A percentile compares a stretch with the other conserved stretches of the same genome.
Evolutionary conservation across 768 basidiomycete species (phyloP).

Genomic region (Sarcodon sp.): DNA sequence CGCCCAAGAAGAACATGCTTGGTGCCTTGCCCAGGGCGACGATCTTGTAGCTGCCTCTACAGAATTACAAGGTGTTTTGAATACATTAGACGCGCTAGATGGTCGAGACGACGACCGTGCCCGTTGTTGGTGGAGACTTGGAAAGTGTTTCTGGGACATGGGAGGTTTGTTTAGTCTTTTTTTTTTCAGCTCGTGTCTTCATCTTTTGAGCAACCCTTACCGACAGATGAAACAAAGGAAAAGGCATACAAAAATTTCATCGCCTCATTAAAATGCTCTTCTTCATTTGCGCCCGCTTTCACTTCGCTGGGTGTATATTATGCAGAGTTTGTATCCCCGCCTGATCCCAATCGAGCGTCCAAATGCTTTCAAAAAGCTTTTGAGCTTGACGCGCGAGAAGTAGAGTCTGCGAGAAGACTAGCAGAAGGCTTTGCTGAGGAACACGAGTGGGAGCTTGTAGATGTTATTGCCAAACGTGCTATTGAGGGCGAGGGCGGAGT

Average conservation of each 20-base stretch:
- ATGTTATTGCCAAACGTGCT: slow-evolving; percentile 83
- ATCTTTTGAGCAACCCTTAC: background rate
- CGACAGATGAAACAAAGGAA: slow-evolving; percentile 34
- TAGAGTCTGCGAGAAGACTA: slow-evolving; percentile 69
- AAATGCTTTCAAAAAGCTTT: slow-evolving; percentile 99
- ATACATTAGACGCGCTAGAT: slow-evolving; percentile 29
- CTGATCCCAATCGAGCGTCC: slow-evolving; percentile 74
- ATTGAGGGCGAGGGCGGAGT: slow-evolving; percentile 88
- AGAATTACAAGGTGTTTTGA: slow-evolving; percentile 35
- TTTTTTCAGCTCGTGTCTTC: background rate
- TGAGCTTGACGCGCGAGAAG: slow-evolving; percentile 86
- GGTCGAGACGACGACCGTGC: slow-evolving; percentile 50
- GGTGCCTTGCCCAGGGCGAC: slow-evolving; percentile 59
- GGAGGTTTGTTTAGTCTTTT: slow-evolving; percentile 35
- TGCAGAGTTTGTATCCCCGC: slow-evolving; percentile 49
- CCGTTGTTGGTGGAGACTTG: slow-evolving; percentile 77
- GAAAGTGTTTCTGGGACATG: slow-evolving; percentile 60
- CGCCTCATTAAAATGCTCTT: slow-evolving; percentile 56
- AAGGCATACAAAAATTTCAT: slow-evolving; percentile 75
- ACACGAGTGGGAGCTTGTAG: slow-evolving; percentile 90
- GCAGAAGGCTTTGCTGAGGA: slow-evolving; percentile 89
- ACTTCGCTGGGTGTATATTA: slow-evolving; percentile 92
- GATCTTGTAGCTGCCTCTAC: slow-evolving; percentile 31
- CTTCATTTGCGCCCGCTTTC: slow-evolving; percentile 81
- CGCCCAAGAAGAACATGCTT: slow-evolving; percentile 72